Percentiles rank a stretch among this genome's conserved stretches.
These are phyloP conservation scores for Epichloe gansuensis DNA, from an alignment of 2,329 filamentous ascomycete species.

Conservation along the genomic window DNA sequence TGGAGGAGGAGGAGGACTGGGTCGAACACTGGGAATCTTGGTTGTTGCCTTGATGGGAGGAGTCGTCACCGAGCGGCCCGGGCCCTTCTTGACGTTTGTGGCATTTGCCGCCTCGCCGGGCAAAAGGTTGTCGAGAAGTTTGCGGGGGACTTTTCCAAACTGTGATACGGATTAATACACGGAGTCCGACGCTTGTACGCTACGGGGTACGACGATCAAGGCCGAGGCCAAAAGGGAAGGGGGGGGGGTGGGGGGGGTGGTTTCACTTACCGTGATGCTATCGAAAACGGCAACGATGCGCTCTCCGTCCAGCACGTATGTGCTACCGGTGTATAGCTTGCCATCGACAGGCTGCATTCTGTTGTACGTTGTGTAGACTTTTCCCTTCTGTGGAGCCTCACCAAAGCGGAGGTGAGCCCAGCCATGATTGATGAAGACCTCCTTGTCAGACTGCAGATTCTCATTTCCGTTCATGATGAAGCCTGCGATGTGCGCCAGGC, in stretches of 20 bases:
- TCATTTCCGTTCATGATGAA: slow-evolving; percentile 39
- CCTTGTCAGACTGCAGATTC: too few relatives aligned
- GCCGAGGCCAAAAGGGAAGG: too few relatives aligned
- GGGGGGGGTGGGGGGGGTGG: too few relatives aligned
- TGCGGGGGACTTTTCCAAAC: too few relatives aligned
- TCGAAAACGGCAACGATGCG: slow-evolving; percentile 33
- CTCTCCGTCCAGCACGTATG: slow-evolving; percentile 41
- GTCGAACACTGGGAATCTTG: too few relatives aligned
- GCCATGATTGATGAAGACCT: slow-evolving; percentile 45
- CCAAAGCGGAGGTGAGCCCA: slow-evolving; percentile 30
- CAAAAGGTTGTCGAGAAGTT: too few relatives aligned
- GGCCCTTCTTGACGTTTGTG: too few relatives aligned
- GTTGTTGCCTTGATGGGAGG: too few relatives aligned
- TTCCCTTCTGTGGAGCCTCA: not conserved
- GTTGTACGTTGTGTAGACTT: slow-evolving; percentile 38
- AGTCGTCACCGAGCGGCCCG: too few relatives aligned
- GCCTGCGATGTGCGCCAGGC: slow-evolving; percentile 44
- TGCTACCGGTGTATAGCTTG: slow-evolving; percentile 33
- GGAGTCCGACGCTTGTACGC: not conserved
- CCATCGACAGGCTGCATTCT: slow-evolving; percentile 41
- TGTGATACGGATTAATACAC: not conserved
- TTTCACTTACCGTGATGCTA: slow-evolving; percentile 32
- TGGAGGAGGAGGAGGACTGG: too few relatives aligned
- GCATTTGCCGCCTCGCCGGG: too few relatives aligned
- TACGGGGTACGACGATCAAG: too few relatives aligned